These are phyloP conservation scores for Hygrophila difformis DNA, from an alignment of 257 asterid species.

Conservation along the genomic window DNA sequence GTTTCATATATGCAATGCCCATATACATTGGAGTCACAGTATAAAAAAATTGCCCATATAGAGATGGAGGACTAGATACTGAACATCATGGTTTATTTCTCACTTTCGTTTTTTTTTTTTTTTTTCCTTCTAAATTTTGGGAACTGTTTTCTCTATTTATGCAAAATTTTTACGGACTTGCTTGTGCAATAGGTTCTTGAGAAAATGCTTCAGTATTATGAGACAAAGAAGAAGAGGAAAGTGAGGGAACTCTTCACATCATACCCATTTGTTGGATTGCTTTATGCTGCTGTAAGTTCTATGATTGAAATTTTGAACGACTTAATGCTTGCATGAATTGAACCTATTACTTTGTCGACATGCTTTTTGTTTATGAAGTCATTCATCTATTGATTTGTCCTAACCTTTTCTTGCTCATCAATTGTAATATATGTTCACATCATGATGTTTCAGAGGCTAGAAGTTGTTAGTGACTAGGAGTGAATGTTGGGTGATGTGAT, in stretches of 20 bases:
- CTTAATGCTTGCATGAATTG: conserved; percentile 4
- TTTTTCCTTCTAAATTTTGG: too few species aligned
- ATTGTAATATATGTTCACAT: neutral
- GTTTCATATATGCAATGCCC: too few species aligned
- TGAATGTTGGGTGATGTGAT: too few species aligned
- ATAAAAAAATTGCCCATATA: too few species aligned
- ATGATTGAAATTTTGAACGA: neutral
- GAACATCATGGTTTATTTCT: conserved; percentile 4
- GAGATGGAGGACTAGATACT: conserved; percentile 4
- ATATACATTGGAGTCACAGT: too few species aligned
- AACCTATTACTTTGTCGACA: neutral
- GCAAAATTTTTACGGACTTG: too few species aligned
- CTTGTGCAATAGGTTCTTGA: conserved; percentile 52
- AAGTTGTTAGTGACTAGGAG: too few species aligned
- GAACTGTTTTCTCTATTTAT: too few species aligned
- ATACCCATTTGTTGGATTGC: conserved; percentile 71
- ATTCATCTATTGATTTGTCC: neutral
- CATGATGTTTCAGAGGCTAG: neutral
- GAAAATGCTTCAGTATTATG: conserved; percentile 56
- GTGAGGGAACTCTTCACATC: conserved; percentile 39
- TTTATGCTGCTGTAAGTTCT: conserved; percentile 76
- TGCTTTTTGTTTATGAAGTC: conserved; percentile 8
- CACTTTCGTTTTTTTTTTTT: neutral
- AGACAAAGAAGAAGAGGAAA: conserved; percentile 35
- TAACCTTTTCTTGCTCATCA: neutral